Conservation (phyloP, 1,284 basidiomycete species). For the Rhodotorula mucilaginosa region DNA sequence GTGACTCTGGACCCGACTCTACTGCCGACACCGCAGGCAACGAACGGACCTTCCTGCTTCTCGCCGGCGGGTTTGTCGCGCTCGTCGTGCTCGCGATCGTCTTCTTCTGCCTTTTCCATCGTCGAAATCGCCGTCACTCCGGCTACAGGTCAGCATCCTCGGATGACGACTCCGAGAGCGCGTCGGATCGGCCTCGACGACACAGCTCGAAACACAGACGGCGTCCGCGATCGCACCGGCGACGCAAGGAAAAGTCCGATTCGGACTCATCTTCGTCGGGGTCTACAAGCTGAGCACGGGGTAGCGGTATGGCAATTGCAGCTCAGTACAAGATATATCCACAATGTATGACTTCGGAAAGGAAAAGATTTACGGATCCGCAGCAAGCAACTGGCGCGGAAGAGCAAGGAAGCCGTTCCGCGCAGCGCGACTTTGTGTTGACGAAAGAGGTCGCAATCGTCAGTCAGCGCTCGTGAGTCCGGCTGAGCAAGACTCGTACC, state of each 20-base stretch:
- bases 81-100: conserved; percentile 1
- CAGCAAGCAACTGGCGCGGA: too few species aligned
- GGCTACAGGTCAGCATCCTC: neutral
- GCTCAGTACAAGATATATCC: too few species aligned
- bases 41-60: neutral
- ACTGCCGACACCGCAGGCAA: neutral
- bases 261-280: too few species aligned
- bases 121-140: neutral
- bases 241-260: neutral
- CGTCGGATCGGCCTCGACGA: too few species aligned
- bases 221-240: neutral
- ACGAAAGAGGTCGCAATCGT: too few species aligned
- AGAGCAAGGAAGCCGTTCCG: too few species aligned
- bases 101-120: neutral
- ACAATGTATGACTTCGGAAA: too few species aligned
- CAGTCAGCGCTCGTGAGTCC: too few species aligned
- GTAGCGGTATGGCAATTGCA: too few species aligned
- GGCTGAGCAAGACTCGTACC: neutral
- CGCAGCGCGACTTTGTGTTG: too few species aligned
- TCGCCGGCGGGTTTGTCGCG: neutral
- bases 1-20: neutral
- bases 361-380: too few species aligned
- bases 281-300: too few species aligned
- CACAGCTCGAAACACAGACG: neutral
- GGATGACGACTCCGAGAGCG: neutral